Base-by-base conservation (phyloP, 148 eudicot genomes). In the Vaccinium macrocarpon region DNA sequence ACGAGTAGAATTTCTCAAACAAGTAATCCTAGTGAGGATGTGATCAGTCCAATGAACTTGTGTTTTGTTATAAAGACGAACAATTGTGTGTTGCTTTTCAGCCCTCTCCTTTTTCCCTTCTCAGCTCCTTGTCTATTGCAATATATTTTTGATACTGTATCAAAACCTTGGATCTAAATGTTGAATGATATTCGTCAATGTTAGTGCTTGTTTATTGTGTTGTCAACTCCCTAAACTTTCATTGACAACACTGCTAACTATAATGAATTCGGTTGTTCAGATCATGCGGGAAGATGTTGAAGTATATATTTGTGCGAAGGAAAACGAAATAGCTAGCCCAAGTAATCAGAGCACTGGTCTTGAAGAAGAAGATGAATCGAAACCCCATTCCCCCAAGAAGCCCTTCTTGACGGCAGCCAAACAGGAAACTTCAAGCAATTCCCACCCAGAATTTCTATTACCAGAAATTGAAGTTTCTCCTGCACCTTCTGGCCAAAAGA, bases 271-370 rank as follows among this genome's bases (percentile, higher is more conserved):
- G 18, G 2, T 76, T 82, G 21, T 84, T 68, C 91, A 97, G 98
- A 92, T 95, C 14, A 85, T 56, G 51, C 98, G 99, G 49, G 92
- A 87, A 83, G 75, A 87, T 81, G 87, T 95, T 82, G 85, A 89
- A 81, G 93, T 98, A 95, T 89, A 82, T 70, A 68, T 87, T 29
- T 86, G 89, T 38, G 94, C 89, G 71, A 86, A 88, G 82, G 82
- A 82, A 86, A 91, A 88, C 82, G 82, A 87, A 57, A 80, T 38
- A 23, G 51, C 61, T 25, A 84, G 64, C 81, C 62, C 88, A 83
- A 70, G 29, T 55, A 71, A 84, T 81, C 90, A 89, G 71, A 78
- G 68, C 38, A 80, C 76, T 16, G 50, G 27, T 66, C 76, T 57
- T 27, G 75, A 23, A 6, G 82, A 73, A 64, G 68, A 8, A 56